Conservation (phyloP, 192 early-diverging fungal species). For the Allomyces javanicus region DNA sequence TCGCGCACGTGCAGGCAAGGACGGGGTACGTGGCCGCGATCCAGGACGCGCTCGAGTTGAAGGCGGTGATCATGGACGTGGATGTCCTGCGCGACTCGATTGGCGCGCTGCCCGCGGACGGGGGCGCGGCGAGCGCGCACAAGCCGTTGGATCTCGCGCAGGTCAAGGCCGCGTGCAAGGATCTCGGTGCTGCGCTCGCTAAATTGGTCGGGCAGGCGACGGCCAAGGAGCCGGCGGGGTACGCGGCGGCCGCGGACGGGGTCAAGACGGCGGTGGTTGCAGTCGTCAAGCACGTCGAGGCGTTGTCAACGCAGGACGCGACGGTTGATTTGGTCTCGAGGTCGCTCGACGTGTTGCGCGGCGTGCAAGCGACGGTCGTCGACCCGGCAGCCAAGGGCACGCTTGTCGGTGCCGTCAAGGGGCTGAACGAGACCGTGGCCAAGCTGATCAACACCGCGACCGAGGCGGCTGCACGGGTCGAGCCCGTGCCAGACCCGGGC, state of each 20-base stretch:
- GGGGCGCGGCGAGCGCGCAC: background rate
- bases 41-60: too few species aligned
- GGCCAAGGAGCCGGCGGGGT: too few species aligned
- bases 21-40: too few species aligned
- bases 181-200: background rate
- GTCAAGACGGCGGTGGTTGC: too few species aligned
- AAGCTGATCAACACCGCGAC: background rate
- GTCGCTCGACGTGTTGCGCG: background rate
- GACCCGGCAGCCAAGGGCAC: background rate
- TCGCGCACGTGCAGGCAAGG: too few species aligned
- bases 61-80: too few species aligned
- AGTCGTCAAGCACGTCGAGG: too few species aligned
- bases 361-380: background rate
- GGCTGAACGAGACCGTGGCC: slow-evolving; percentile 5
- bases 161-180: background rate
- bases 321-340: background rate
- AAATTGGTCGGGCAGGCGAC: background rate
- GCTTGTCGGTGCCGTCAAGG: slow-evolving; percentile 6
- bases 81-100: too few species aligned
- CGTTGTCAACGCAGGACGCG: too few species aligned
- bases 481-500: background rate
- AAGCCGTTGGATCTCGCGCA: background rate
- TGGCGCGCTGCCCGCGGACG: too few species aligned
- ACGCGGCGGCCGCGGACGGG: too few species aligned
- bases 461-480: background rate